phyloP scores from a whole-genome alignment of 495 filamentous ascomycete genomes.

The Jackrogersella minutella region DNA sequence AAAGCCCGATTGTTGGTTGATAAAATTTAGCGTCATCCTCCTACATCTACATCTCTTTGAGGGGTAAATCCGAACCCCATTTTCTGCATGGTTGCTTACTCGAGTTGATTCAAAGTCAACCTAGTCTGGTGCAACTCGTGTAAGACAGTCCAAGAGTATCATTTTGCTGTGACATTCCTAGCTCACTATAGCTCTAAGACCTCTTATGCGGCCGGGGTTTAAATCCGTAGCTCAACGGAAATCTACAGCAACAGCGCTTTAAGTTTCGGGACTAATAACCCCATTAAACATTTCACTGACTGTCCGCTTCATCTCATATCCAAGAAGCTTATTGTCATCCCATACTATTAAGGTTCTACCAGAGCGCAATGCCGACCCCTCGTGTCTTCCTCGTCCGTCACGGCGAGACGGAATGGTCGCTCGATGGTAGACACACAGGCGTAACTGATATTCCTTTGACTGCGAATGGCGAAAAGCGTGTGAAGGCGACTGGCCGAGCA shows the following conservation, averaged over 20 bases:
- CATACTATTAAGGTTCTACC: not conserved
- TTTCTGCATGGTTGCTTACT: not conserved
- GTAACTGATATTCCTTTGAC: constrained; percentile 87
- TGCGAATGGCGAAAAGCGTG: constrained; percentile 82
- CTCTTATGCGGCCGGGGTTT: not conserved
- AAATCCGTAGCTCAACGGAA: not conserved
- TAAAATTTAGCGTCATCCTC: not conserved
- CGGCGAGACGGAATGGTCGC: constrained; percentile 95
- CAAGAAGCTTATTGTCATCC: not conserved
- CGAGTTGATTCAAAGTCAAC: not conserved
- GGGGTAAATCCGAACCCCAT: not conserved
- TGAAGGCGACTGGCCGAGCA: constrained; percentile 80
- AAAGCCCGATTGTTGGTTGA: not conserved
- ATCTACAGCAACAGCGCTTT: not conserved
- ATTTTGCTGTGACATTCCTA: not conserved
- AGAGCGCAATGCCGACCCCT: constrained; percentile 62
- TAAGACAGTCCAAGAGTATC: not conserved
- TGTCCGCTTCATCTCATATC: not conserved
- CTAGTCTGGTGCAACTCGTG: not conserved
- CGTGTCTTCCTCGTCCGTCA: constrained; percentile 94
- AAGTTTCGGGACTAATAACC: not conserved
- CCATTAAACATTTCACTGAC: not conserved
- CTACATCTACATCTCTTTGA: not conserved
- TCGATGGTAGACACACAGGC: constrained; percentile 91
- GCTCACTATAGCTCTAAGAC: not conserved